Percentiles rank a stretch among this genome's conserved stretches.
Evolutionary conservation across 2,329 filamentous ascomycete species (phyloP).

Genomic region (Colletotrichum chlorophyti): DNA sequence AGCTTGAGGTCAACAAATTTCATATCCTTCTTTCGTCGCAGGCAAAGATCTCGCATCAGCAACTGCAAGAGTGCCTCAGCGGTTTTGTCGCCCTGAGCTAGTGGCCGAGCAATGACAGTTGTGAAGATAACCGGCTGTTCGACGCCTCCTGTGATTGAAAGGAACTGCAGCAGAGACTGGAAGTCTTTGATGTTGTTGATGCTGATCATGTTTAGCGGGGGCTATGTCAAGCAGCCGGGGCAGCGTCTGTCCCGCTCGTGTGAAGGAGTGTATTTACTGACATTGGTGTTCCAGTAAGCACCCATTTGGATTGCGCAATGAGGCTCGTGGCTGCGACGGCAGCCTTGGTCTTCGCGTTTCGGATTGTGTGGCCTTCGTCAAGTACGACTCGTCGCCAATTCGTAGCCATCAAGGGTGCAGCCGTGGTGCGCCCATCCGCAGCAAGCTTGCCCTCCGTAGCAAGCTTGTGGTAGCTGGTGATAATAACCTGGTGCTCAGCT

Average conservation of each 20-base stretch:
- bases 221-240: slow-evolving; percentile 38
- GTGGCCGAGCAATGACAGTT: slow-evolving; percentile 70
- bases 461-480: slow-evolving; percentile 85
- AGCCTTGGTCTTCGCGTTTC: slow-evolving; percentile 77
- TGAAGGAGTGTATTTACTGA: slow-evolving; percentile 39
- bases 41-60: slow-evolving; percentile 80
- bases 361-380: slow-evolving; percentile 84
- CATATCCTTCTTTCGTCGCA: slow-evolving; percentile 89
- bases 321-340: slow-evolving; percentile 73
- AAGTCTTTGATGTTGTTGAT: slow-evolving; percentile 84
- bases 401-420: slow-evolving; percentile 47
- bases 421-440: too few species aligned
- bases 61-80: slow-evolving; percentile 73
- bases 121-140: slow-evolving; percentile 79
- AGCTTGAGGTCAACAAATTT: slow-evolving; percentile 82
- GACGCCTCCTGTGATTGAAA: slow-evolving; percentile 77
- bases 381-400: slow-evolving; percentile 82
- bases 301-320: slow-evolving; percentile 77
- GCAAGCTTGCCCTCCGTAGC: slow-evolving; percentile 60
- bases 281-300: slow-evolving; percentile 82
- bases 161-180: slow-evolving; percentile 79
- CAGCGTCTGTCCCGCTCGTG: background rate
- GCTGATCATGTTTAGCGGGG: slow-evolving; percentile 36
- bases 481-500: slow-evolving; percentile 73
- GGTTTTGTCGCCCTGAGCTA: slow-evolving; percentile 61